Evolutionary conservation across 352 stramenopile species (phyloP), one percentile per base, ranked within the genome.

Genomic region (Phytophthora fragariaefolia): DNA sequence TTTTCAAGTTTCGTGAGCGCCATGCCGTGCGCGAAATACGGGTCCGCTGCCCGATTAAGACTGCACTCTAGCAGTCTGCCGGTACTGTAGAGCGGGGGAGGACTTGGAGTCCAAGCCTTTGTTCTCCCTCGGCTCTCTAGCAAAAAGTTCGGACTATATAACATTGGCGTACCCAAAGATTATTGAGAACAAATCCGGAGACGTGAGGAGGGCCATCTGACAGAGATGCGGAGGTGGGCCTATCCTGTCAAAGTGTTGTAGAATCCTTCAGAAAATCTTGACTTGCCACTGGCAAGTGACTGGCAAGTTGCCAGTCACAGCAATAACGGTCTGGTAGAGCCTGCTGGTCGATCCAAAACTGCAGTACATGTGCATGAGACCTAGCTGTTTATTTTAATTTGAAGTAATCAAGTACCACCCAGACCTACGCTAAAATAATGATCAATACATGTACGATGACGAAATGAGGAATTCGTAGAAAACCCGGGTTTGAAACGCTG

Each of bases 231-330:
- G 17, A 17, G 54, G 4, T 30, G 23, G 12, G 45, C 6, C 56
- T 57, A 57, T 63, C 56, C 27, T 4, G 24, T 30, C 12, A 32
- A 43, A 18, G 28, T 55, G 45, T 49, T 18, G 56, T 42, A 49
- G 15, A 63, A 45, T 22, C 24, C 30, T 9, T 56, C 20, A 50
- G 49, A 55, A 54, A 62, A 48, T 47, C 34, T 42, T 9, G 34
- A 40, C 12, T 40, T 18, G 32, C 34, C 28, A 34, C 28, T 34
- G 7, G 28, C 28, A 34, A 34, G n/a, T n/a, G n/a, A n/a, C n/a
- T n/a, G n/a, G n/a, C n/a, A n/a, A n/a, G n/a, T n/a, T n/a, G n/a
- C n/a, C n/a, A n/a, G n/a, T n/a, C n/a, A n/a, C n/a, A n/a, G n/a
- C n/a, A n/a, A n/a, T n/a, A n/a, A n/a, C n/a, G n/a, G n/a, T n/a